Evolutionary conservation across 1,284 basidiomycete species (phyloP).

Genomic region (Hemileia vastatrix): DNA sequence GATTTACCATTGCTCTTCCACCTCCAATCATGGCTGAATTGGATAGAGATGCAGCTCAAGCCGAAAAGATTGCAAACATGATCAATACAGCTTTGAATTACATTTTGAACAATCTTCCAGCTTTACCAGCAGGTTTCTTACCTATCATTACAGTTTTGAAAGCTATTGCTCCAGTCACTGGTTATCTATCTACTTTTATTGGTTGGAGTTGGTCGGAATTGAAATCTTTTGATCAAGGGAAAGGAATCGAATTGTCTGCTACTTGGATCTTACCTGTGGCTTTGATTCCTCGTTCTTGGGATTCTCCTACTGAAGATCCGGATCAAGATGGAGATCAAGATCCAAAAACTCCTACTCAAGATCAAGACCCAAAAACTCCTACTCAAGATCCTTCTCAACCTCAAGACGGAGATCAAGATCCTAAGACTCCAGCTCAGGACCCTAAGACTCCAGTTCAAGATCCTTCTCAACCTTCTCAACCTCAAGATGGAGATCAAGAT

Average conservation of each 20-base stretch:
- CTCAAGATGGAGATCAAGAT: neutral
- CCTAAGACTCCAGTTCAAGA: neutral
- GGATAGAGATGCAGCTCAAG: conserved; percentile 32
- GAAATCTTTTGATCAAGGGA: conserved; percentile 59
- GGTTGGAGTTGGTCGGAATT: conserved; percentile 69
- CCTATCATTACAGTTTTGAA: no score
- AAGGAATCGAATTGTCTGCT: conserved; percentile 61
- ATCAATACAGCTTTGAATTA: conserved; percentile 49
- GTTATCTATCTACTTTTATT: conserved; percentile 58
- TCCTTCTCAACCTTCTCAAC: neutral
- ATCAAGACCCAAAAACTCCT: neutral
- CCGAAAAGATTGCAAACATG: conserved; percentile 34
- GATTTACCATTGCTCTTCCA: conserved; percentile 57
- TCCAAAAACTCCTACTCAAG: neutral
- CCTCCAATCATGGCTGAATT: conserved; percentile 29
- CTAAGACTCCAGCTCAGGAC: neutral
- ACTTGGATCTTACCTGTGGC: conserved; percentile 65
- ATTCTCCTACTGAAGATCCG: no score
- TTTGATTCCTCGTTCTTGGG: conserved; percentile 59
- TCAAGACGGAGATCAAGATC: neutral
- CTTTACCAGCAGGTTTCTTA: conserved; percentile 61
- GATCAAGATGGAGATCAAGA: neutral
- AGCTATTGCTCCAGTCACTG: conserved; percentile 61
- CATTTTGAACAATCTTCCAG: conserved; percentile 55
- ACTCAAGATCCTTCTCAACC: neutral